phyloP scores from a whole-genome alignment of 129 eudicot species.

The Escallonia rubra region DNA sequence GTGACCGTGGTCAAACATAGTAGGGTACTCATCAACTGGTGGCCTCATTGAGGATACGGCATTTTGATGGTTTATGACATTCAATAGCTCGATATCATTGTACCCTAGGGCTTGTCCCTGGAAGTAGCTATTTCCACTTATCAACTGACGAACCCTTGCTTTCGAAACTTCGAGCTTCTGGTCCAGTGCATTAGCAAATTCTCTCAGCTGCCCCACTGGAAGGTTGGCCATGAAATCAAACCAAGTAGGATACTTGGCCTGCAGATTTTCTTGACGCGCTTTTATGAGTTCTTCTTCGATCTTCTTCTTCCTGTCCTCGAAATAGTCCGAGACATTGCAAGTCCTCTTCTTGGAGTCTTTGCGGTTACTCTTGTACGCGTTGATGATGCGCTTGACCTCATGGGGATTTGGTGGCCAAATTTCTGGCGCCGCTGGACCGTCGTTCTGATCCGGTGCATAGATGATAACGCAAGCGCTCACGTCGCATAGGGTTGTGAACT shows the following conservation, averaged over 20 bases:
- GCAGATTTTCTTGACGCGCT: background rate
- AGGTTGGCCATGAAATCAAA: constrained; percentile 6
- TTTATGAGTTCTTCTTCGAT: constrained; percentile 1
- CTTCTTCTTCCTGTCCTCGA: background rate
- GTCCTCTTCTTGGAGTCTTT: background rate
- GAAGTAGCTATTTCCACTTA: background rate
- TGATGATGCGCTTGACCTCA: background rate
- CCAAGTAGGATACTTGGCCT: constrained; percentile 4
- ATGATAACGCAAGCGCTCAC: constrained; percentile 31
- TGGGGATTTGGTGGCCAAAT: constrained; percentile 10
- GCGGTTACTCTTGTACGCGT: background rate
- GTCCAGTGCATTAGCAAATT: background rate
- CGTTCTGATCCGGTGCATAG: constrained; percentile 16
- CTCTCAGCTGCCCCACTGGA: constrained; percentile 10
- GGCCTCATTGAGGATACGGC: constrained; percentile 3
- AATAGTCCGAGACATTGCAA: background rate
- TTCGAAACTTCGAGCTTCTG: constrained; percentile 7
- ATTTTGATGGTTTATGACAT: constrained; percentile 6
- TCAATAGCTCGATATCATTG: background rate
- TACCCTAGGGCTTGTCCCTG: too few species aligned
- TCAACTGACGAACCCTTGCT: constrained; percentile 7
- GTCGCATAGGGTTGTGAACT: constrained; percentile 29
- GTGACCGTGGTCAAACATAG: background rate
- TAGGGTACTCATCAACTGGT: background rate
- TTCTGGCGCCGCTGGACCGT: constrained; percentile 4